Percentiles rank a stretch among this genome's conserved stretches.
Conservation (phyloP, 352 stramenopile genomes). For the Pythium folliculosum region DNA sequence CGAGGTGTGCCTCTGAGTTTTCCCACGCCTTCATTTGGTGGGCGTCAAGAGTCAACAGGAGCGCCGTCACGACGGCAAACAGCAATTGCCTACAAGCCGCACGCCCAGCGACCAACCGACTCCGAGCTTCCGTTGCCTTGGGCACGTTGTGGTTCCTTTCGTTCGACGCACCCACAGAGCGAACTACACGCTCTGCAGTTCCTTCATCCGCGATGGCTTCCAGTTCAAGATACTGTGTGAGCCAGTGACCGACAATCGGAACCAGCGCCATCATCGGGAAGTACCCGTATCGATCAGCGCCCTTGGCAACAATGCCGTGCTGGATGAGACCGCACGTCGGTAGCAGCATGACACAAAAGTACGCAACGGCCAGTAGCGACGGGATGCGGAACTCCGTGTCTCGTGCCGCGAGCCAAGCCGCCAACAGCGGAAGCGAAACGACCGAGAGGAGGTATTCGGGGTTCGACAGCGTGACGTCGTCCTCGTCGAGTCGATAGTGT, state of each 20-base stretch:
- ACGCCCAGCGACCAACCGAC: background rate
- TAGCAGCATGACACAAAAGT: slow-evolving; percentile 52
- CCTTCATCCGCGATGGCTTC: background rate
- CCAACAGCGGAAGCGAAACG: slow-evolving; percentile 20
- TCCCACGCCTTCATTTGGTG: slow-evolving; percentile 29
- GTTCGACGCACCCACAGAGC: too few species aligned
- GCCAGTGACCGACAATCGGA: slow-evolving; percentile 33
- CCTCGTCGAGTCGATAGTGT: slow-evolving; percentile 55
- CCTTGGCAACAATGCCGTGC: slow-evolving; percentile 61
- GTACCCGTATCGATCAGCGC: slow-evolving; percentile 69
- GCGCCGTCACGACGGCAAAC: background rate
- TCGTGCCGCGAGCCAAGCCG: background rate
- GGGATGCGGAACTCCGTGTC: slow-evolving; percentile 1
- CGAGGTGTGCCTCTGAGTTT: slow-evolving; percentile 21
- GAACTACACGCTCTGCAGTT: background rate
- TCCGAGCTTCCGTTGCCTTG: too few species aligned
- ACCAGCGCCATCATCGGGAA: slow-evolving; percentile 48
- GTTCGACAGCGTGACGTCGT: slow-evolving; percentile 34
- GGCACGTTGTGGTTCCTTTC: background rate
- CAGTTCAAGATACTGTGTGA: slow-evolving; percentile 26
- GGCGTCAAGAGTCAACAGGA: slow-evolving; percentile 3
- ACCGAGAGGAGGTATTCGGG: slow-evolving; percentile 42
- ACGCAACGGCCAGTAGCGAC: slow-evolving; percentile 32
- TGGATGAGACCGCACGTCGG: slow-evolving; percentile 68
- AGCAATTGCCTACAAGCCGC: background rate